Evolutionary conservation across 2,329 filamentous ascomycete genomes (phyloP).

Genomic region (Apiospora saccharicola): DNA sequence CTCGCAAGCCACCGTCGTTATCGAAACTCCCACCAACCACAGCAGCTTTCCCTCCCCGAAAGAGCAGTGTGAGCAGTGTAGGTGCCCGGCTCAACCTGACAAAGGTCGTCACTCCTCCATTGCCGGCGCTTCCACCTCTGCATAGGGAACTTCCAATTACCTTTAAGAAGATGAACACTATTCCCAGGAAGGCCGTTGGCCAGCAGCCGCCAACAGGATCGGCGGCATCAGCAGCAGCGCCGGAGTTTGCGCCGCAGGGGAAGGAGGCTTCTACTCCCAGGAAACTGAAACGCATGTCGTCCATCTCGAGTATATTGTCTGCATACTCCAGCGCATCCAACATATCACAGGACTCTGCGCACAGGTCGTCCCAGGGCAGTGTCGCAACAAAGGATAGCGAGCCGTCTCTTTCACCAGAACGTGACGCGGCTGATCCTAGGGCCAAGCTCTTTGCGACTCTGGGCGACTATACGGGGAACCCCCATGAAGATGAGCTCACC

Average conservation of each 20-base stretch:
- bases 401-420: slow-evolving; percentile 43
- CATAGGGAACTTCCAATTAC: slow-evolving; percentile 34
- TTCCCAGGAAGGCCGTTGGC: slow-evolving; percentile 48
- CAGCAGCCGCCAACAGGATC: slow-evolving; percentile 24
- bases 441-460: slow-evolving; percentile 34
- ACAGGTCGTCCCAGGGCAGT: slow-evolving; percentile 51
- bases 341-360: slow-evolving; percentile 50
- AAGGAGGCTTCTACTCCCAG: slow-evolving; percentile 28
- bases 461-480: slow-evolving; percentile 37
- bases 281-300: slow-evolving; percentile 52
- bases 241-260: slow-evolving; percentile 23
- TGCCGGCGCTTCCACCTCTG: slow-evolving; percentile 41
- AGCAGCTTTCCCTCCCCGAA: slow-evolving; percentile 37
- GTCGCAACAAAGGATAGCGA: slow-evolving; percentile 46
- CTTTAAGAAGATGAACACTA: slow-evolving; percentile 40
- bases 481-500: slow-evolving; percentile 34
- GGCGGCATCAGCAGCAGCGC: slow-evolving; percentile 21
- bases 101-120: slow-evolving; percentile 36
- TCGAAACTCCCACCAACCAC: slow-evolving; percentile 27
- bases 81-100: slow-evolving; percentile 37
- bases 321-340: slow-evolving; percentile 56
- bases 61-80: slow-evolving; percentile 39
- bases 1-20: slow-evolving; percentile 36
- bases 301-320: slow-evolving; percentile 62
- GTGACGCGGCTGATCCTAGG: slow-evolving; percentile 34